Conservation (phyloP, 352 stramenopile species). For the Phytophthora citricola region DNA sequence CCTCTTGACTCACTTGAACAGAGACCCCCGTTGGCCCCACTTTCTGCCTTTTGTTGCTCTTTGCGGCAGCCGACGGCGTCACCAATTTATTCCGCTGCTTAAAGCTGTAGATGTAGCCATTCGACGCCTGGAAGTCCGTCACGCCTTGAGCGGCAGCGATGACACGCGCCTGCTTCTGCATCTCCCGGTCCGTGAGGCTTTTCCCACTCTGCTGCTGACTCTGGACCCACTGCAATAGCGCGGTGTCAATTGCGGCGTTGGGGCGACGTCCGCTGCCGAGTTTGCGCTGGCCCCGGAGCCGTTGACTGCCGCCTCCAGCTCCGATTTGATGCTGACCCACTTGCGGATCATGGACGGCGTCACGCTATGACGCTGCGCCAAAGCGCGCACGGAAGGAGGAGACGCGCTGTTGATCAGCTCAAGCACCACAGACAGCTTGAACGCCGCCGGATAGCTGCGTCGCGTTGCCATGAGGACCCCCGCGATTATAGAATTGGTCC, state of each 20-base stretch:
- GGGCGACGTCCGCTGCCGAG: slow-evolving; percentile 35
- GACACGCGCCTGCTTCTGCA: slow-evolving; percentile 32
- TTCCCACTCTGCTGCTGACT: slow-evolving; percentile 15
- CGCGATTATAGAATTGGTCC: slow-evolving; percentile 7
- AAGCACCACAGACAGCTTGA: slow-evolving; percentile 41
- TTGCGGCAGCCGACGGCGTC: not conserved
- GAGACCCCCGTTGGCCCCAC: not conserved
- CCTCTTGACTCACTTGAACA: slow-evolving; percentile 23
- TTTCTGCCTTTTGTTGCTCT: slow-evolving; percentile 8
- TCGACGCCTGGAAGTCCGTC: slow-evolving; percentile 33
- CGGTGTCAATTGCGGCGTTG: slow-evolving; percentile 27
- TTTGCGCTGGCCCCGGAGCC: slow-evolving; percentile 25
- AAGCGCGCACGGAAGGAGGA: slow-evolving; percentile 20
- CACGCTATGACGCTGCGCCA: slow-evolving; percentile 32
- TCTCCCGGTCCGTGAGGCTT: slow-evolving; percentile 31
- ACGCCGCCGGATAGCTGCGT: slow-evolving; percentile 34
- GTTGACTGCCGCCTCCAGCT: slow-evolving; percentile 37
- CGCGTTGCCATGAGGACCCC: slow-evolving; percentile 21
- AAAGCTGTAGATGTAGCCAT: slow-evolving; percentile 44
- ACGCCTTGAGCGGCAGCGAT: slow-evolving; percentile 27
- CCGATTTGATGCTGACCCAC: slow-evolving; percentile 25
- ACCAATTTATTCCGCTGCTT: slow-evolving; percentile 33
- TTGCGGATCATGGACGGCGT: slow-evolving; percentile 44
- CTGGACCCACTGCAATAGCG: slow-evolving; percentile 33
- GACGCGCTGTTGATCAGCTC: slow-evolving; percentile 18